Conservation (phyloP, 164 flowering plant genomes). For the Magnolia sinica region DNA sequence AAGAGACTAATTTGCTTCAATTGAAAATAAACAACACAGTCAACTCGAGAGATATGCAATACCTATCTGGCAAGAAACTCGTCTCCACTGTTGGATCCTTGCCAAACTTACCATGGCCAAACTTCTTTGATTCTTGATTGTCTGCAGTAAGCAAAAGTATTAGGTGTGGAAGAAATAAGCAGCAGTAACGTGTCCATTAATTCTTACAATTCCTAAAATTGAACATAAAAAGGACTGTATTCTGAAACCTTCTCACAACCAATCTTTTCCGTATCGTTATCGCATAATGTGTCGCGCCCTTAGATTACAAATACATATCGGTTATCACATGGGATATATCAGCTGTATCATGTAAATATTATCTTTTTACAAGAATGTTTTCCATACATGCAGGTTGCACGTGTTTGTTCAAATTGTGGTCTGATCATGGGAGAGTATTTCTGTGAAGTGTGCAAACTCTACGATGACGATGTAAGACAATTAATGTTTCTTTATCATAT, state of each 20-base stretch:
- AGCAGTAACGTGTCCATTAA: background rate
- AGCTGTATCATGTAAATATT: too few species aligned
- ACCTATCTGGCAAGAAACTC: constrained; percentile 97
- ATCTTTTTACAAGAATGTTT: too few species aligned
- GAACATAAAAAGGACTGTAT: background rate
- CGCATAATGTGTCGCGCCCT: too few species aligned
- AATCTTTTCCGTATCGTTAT: too few species aligned
- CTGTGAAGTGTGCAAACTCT: constrained; percentile 85
- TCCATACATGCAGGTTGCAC: constrained; percentile 44
- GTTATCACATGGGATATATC: too few species aligned
- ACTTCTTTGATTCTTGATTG: constrained; percentile 32
- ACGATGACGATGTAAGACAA: constrained; percentile 75
- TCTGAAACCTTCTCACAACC: too few species aligned
- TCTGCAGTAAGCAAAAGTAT: constrained; percentile 31
- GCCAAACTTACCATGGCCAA: constrained; percentile 57
- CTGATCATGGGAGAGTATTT: constrained; percentile 93
- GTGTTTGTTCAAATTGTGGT: constrained; percentile 78
- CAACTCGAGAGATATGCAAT: constrained; percentile 20
- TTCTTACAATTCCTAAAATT: background rate
- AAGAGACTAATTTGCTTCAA: background rate
- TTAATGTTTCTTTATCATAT: background rate
- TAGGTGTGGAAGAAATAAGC: background rate
- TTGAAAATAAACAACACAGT: constrained; percentile 5
- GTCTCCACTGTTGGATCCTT: constrained; percentile 98
- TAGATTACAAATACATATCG: too few species aligned